Conservation (phyloP, 257 asterid genomes). For the Ocimum tenuiflorum region DNA sequence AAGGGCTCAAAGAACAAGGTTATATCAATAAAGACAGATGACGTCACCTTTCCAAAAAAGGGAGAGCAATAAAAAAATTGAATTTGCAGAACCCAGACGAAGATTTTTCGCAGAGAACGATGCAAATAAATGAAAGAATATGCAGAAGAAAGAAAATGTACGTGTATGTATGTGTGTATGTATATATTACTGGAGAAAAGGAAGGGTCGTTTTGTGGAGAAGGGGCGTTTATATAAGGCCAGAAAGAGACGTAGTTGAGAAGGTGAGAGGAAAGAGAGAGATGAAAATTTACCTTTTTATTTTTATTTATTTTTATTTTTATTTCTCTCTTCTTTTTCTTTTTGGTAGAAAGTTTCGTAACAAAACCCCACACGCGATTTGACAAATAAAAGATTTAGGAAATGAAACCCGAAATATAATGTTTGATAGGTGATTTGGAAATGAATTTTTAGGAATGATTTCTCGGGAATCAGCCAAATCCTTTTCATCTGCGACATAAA, state of each 20-base stretch:
- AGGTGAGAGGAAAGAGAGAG: constrained; percentile 16
- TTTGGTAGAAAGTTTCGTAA: constrained; percentile 19
- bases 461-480: too few relatives aligned
- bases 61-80: not conserved
- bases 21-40: constrained; percentile 11
- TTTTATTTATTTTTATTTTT: not conserved
- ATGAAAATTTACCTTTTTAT: not conserved
- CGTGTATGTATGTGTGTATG: not conserved
- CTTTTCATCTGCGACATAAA: too few relatives aligned
- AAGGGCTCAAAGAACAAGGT: constrained; percentile 35
- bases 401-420: too few relatives aligned
- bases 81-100: constrained; percentile 13
- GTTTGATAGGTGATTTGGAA: too few relatives aligned
- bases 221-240: constrained; percentile 16
- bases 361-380: constrained; percentile 24
- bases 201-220: not conserved
- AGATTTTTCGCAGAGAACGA: not conserved
- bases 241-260: constrained; percentile 16
- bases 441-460: too few relatives aligned
- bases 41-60: constrained; percentile 30
- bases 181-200: not conserved
- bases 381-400: not conserved
- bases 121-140: not conserved
- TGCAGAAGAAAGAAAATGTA: not conserved
- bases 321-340: too few relatives aligned